phyloP scores from a whole-genome alignment of 805 yeast genomes.

The Zygosaccharomyces pseudorouxii region DNA sequence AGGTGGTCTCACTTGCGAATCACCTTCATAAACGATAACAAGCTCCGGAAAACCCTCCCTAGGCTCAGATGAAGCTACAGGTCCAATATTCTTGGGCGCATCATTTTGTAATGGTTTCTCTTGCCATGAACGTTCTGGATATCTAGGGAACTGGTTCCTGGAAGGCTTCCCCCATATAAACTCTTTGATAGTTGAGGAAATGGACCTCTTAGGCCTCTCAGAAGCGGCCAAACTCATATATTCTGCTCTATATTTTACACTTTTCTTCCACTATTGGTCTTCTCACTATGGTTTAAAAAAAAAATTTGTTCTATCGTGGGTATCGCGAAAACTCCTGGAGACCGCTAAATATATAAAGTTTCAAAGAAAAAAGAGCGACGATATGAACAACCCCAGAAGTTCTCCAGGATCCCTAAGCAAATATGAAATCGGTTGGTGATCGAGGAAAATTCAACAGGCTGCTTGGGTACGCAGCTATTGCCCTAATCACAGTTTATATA shows the following conservation, averaged over 20 bases:
- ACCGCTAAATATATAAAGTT: neutral
- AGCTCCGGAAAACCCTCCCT: conserved; percentile 3
- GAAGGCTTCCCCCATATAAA: conserved; percentile 18
- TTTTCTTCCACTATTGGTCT: neutral
- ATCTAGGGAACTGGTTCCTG: neutral
- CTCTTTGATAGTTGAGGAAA: conserved; percentile 27
- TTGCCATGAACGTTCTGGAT: neutral
- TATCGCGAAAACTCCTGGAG: neutral
- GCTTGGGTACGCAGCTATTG: conserved; percentile 17
- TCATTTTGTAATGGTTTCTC: neutral
- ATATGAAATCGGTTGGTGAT: conserved; percentile 4
- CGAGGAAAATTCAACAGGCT: conserved; percentile 14
- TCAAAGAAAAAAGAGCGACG: neutral
- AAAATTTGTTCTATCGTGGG: neutral
- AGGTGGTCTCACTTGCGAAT: conserved; percentile 26
- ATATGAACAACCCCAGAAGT: neutral
- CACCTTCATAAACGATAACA: conserved; percentile 18
- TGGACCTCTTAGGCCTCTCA: conserved; percentile 22
- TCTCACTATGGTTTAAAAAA: neutral
- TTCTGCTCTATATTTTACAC: neutral
- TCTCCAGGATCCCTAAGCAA: neutral
- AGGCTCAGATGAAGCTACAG: conserved; percentile 4
- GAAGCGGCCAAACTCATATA: neutral
- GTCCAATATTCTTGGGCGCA: neutral
- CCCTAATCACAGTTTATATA: conserved; percentile 16